Percentiles rank a stretch among this genome's conserved stretches.
Evolutionary conservation across 1,284 basidiomycete genomes (phyloP).

Genomic region (Irpex sp.): DNA sequence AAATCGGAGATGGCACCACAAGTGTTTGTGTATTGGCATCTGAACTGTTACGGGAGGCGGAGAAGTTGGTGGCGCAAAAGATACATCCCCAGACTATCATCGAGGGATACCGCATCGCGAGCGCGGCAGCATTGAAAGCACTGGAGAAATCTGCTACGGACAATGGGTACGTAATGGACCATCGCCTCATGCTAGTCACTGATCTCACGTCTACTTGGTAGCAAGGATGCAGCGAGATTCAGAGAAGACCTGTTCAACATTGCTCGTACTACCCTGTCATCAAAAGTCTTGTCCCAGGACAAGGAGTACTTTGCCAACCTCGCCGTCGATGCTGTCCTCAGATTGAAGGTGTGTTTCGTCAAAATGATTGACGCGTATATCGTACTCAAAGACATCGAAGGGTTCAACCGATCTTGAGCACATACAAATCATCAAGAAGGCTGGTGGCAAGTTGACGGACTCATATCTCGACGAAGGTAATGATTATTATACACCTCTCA

Average conservation of each 20-base stretch:
- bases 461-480: constrained; percentile 95
- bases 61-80: constrained; percentile 88
- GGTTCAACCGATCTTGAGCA: constrained; percentile 97
- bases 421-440: constrained; percentile 99
- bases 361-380: not conserved
- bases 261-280: constrained; percentile 91
- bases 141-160: constrained; percentile 81
- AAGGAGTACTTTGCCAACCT: constrained; percentile 99
- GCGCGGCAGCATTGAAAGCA: constrained; percentile 78
- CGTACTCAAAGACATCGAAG: constrained; percentile 29
- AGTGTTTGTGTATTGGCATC: constrained; percentile 91
- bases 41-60: constrained; percentile 91
- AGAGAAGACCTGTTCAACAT: constrained; percentile 93
- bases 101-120: constrained; percentile 96
- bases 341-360: constrained; percentile 66
- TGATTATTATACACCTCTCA: not conserved
- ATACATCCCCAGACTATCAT: constrained; percentile 99
- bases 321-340: constrained; percentile 94
- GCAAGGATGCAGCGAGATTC: constrained; percentile 72
- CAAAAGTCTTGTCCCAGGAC: constrained; percentile 95
- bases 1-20: constrained; percentile 97
- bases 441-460: constrained; percentile 96
- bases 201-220: constrained; percentile 24
- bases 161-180: constrained; percentile 59
- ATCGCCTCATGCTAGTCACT: not conserved